Conservation (phyloP, 2,329 filamentous ascomycete genomes). For the Biscogniauxia marginata region DNA sequence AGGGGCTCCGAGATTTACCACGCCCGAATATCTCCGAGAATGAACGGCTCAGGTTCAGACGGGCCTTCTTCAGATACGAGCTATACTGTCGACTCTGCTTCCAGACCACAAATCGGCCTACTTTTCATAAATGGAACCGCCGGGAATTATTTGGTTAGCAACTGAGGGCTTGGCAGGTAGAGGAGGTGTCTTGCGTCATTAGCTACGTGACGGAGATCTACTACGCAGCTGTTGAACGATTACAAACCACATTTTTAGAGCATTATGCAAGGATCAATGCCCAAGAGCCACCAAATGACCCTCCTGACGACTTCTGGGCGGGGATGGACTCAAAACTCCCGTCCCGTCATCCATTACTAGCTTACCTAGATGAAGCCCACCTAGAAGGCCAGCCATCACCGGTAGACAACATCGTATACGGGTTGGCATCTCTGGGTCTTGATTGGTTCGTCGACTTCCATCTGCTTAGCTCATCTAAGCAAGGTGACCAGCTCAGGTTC, state of each 20-base stretch:
- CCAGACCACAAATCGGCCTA: not conserved
- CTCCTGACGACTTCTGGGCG: not conserved
- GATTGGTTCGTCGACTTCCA: not conserved
- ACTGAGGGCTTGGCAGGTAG: not conserved
- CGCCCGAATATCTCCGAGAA: not conserved
- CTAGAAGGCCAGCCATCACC: too few species aligned
- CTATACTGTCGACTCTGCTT: not conserved
- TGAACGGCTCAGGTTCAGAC: not conserved
- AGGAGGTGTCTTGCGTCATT: not conserved
- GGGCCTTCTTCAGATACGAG: not conserved
- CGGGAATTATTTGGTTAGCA: not conserved
- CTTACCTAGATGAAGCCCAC: not conserved
- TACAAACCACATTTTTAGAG: too few species aligned
- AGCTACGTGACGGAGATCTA: not conserved
- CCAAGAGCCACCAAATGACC: not conserved
- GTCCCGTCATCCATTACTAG: not conserved
- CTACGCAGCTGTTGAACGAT: not conserved
- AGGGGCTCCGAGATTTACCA: not conserved
- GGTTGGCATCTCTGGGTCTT: not conserved
- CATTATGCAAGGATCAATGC: too few species aligned
- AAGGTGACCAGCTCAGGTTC: not conserved
- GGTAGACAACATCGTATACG: not conserved
- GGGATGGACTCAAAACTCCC: not conserved
- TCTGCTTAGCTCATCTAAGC: not conserved
- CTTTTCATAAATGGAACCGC: not conserved